A percentile compares a stretch with the other conserved stretches of the same genome.
These are phyloP conservation scores for Monotropa hypopitys DNA, from an alignment of 179 eudicot species.

Conservation along the genomic window DNA sequence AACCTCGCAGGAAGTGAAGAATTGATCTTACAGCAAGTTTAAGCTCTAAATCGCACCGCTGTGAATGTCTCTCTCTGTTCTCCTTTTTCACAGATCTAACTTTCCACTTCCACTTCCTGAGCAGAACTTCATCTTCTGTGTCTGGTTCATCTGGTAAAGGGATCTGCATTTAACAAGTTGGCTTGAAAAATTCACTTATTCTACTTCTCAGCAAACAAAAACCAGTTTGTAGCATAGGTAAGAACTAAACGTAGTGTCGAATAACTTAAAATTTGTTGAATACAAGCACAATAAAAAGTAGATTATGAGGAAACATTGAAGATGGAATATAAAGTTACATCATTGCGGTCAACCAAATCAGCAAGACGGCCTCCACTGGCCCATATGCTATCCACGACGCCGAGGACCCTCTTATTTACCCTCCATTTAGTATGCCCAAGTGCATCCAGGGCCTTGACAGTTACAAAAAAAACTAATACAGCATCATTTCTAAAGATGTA, in stretches of 20 bases:
- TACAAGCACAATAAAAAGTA: not conserved
- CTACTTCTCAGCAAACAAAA: not conserved
- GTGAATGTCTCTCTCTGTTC: slow-evolving; percentile 82
- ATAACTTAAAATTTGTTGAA: not conserved
- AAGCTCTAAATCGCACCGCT: slow-evolving; percentile 86
- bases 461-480: not conserved
- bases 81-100: slow-evolving; percentile 52
- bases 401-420: slow-evolving; percentile 68
- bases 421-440: slow-evolving; percentile 93
- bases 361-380: slow-evolving; percentile 75
- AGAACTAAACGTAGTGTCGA: not conserved
- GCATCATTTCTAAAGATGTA: not conserved
- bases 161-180: slow-evolving; percentile 30
- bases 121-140: slow-evolving; percentile 55
- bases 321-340: slow-evolving; percentile 28
- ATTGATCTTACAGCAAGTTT: slow-evolving; percentile 60
- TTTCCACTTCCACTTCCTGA: slow-evolving; percentile 84
- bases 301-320: not conserved
- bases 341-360: slow-evolving; percentile 74
- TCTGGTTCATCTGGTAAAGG: slow-evolving; percentile 79
- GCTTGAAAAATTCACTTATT: not conserved
- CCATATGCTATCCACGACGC: slow-evolving; percentile 77
- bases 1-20: not conserved
- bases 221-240: not conserved
- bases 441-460: slow-evolving; percentile 72